Percentiles rank a stretch among this genome's conserved stretches.
Conservation (phyloP, 1,284 basidiomycete genomes). For the Cutaneotrichosporon cyanovorans region DNA sequence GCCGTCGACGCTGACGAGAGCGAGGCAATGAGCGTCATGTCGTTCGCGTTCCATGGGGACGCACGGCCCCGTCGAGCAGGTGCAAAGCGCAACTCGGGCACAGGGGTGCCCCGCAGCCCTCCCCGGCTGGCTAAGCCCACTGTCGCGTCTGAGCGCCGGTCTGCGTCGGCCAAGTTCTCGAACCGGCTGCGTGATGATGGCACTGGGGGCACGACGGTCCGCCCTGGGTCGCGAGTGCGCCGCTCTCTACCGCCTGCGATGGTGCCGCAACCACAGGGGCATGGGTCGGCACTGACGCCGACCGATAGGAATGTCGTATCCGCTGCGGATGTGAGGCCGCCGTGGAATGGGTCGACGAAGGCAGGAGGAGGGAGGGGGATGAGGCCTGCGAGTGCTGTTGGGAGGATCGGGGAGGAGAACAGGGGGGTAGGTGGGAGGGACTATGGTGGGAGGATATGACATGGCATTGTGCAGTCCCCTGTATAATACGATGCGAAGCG, state of each 20-base stretch:
- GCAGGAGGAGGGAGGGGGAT: not conserved
- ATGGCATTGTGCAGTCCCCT: no score
- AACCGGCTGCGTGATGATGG: slow-evolving; percentile 28
- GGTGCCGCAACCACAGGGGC: slow-evolving; percentile 3
- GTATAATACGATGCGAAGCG: no score
- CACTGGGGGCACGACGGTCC: slow-evolving; percentile 5
- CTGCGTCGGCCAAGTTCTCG: slow-evolving; percentile 36
- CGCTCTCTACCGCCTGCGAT: slow-evolving; percentile 25
- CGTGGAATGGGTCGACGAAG: not conserved
- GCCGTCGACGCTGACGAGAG: slow-evolving; percentile 25
- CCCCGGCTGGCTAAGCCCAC: slow-evolving; percentile 1
- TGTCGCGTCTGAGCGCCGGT: slow-evolving; percentile 12
- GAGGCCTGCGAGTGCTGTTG: not conserved
- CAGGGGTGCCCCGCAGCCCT: not conserved
- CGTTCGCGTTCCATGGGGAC: slow-evolving; percentile 31
- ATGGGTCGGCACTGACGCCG: not conserved
- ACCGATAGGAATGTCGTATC: not conserved
- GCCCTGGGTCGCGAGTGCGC: slow-evolving; percentile 16
- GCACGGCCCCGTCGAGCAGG: slow-evolving; percentile 1
- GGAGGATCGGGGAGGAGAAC: no score
- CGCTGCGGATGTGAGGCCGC: not conserved
- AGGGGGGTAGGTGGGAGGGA: no score
- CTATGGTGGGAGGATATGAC: no score
- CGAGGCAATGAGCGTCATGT: slow-evolving; percentile 36
- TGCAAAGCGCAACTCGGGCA: no score